These are phyloP conservation scores for apple (Malus domestica) DNA, from an alignment of 306 rosid genomes.

Conservation along the genomic window ASM211411v1 NC_041793.1:44233001-44233500, in stretches of 20 bases:
- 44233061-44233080: background rate
- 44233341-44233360: background rate
- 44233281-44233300: constrained; percentile 62
- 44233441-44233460: background rate
- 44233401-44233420: background rate
- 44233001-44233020: background rate
- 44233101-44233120: constrained; percentile 1
- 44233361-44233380: background rate
- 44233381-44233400: background rate
- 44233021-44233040: background rate
- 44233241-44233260: constrained; percentile 86
- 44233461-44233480: constrained; percentile 1
- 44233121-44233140: constrained; percentile 10
- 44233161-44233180: constrained; percentile 27
- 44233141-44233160: constrained; percentile 10
- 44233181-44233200: constrained; percentile 23
- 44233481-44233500: constrained; percentile 9
- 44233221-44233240: constrained; percentile 92
- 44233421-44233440: background rate
- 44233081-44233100: constrained; percentile 3
- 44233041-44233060: background rate
- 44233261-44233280: constrained; percentile 57
- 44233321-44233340: constrained; percentile 13
- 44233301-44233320: constrained; percentile 35
- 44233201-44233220: constrained; percentile 72